These are phyloP conservation scores for Spathaspora arborariae DNA, from an alignment of 805 yeast species.

Conservation along the genomic window DNA sequence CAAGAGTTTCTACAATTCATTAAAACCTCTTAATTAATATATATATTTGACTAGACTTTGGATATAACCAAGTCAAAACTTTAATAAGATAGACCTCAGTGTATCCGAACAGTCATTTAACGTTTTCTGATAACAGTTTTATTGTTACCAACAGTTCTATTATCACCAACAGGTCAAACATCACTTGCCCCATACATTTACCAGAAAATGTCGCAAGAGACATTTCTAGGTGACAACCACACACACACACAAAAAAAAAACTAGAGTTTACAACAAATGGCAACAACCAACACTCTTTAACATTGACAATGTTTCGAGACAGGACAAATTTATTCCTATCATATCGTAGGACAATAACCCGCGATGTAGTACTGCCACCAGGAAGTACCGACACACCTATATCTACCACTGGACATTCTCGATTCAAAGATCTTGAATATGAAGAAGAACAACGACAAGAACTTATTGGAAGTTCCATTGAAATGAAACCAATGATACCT, in stretches of 20 bases:
- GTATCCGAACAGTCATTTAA: too few relatives aligned
- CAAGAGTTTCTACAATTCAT: too few relatives aligned
- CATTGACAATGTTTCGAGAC: constrained; percentile 72
- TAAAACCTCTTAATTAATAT: too few relatives aligned
- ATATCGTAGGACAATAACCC: constrained; percentile 85
- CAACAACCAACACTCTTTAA: background rate
- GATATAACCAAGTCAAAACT: too few relatives aligned
- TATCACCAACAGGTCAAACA: too few relatives aligned
- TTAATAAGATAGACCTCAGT: too few relatives aligned
- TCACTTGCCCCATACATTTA: too few relatives aligned
- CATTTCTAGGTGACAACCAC: too few relatives aligned
- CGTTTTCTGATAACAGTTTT: too few relatives aligned
- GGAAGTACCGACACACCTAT: background rate
- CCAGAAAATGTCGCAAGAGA: too few relatives aligned
- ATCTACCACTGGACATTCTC: constrained; percentile 1
- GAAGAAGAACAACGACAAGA: constrained; percentile 54
- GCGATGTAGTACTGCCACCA: constrained; percentile 18
- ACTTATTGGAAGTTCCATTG: constrained; percentile 45
- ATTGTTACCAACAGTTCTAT: too few relatives aligned
- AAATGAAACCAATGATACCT: constrained; percentile 69
- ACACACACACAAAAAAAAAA: background rate
- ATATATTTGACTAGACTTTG: too few relatives aligned
- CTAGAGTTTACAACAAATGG: background rate
- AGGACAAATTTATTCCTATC: constrained; percentile 89
- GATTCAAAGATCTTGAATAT: background rate